Percentiles rank a stretch among this genome's conserved stretches.
phyloP scores from a whole-genome alignment of 2,329 filamentous ascomycete species.

The Ceratocystis huliohia region DNA sequence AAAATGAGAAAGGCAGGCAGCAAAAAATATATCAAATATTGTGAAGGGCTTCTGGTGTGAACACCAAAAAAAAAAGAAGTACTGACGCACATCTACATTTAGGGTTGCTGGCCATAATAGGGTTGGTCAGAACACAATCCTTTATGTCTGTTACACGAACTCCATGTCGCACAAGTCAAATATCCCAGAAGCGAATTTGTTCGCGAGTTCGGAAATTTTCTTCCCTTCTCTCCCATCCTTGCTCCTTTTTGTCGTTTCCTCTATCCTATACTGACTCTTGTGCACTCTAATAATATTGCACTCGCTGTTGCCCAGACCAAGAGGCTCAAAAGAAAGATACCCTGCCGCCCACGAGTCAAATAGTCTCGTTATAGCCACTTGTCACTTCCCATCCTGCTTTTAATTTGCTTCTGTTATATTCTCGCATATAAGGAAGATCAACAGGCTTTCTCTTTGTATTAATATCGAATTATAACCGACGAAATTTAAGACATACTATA shows the following conservation, averaged over 20 bases:
- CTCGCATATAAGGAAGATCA: background rate
- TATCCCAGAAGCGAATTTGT: slow-evolving; percentile 9
- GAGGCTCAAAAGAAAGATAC: too few species aligned
- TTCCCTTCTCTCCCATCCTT: background rate
- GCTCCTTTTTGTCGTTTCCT: background rate
- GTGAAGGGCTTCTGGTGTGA: background rate
- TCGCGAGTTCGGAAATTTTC: background rate
- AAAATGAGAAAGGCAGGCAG: background rate
- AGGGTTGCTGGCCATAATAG: background rate
- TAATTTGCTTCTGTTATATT: background rate
- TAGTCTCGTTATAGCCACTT: background rate
- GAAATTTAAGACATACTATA: background rate
- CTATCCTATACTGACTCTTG: background rate
- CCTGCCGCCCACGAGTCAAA: too few species aligned
- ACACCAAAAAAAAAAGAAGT: background rate
- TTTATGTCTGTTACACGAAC: background rate
- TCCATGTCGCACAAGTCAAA: background rate
- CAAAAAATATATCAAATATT: background rate
- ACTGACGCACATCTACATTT: background rate
- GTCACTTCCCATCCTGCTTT: background rate
- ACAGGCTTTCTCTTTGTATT: background rate
- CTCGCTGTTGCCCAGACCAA: background rate
- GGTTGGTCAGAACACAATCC: background rate
- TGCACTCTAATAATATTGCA: background rate
- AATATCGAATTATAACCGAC: background rate